Evolutionary conservation across 1,284 basidiomycete species (phyloP), one percentile per base, ranked within the genome.

Genomic region (Stygiomarasmius scandens): DNA sequence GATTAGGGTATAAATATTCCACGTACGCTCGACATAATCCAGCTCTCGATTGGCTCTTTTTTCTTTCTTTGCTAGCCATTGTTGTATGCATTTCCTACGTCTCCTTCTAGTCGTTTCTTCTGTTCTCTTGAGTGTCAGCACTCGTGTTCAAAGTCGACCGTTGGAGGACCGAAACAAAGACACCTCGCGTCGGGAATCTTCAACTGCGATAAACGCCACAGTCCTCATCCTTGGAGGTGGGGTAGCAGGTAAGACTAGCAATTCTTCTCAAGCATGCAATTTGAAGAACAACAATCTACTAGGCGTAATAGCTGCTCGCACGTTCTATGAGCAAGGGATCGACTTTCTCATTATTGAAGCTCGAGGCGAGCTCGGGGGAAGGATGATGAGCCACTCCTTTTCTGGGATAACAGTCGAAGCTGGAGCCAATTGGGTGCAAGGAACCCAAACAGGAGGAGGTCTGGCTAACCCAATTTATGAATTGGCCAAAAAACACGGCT

Each of bases 381-480:
- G 87, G 10, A 77, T 89, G 73, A 77, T 74, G 62, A 78, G 76
- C 54, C 74, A 73, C 43, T 54, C 65, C 0, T 80, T 89, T 57
- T 83, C 77, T 27, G 69, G 76, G n/a, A 71, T 74, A 54, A 77
- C 75, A 0, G 69, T 90, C 27, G 88, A 90, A 67, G 68, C 81
- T 9, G 87, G 89, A 20, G 81, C 86, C 14, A 88, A 87, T 64
- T 90, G 89, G 88, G 77, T 90, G 34, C 86, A 90, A 64, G 88
- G 89, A 6, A 85, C 84, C 2, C 81, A 83, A 36, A 59, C 57
- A 0, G 78, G 73, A 4, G 66, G 74, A 52, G 84, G 84, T 8
- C 74, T 77, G 29, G 73, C 74, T 9, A 89, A 89, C 66, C 87
- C 87, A 2, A 83, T 89, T 10, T 81, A 79, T 66, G 71, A 70